Evolutionary conservation across 1,139 yeast species (phyloP).

Genomic region (Blastobotrys ciferrii): DNA sequence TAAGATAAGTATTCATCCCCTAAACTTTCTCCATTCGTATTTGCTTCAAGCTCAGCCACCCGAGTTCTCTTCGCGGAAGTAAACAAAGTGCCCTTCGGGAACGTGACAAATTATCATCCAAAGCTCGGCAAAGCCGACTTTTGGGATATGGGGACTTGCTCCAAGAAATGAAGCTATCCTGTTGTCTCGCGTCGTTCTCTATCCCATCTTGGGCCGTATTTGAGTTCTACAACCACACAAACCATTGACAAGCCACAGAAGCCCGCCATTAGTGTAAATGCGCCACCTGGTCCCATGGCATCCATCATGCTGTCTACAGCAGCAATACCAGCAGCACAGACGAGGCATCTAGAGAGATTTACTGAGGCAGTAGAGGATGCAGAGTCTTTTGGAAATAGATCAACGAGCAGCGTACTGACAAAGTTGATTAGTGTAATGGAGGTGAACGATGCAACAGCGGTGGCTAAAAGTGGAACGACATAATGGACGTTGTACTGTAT

Average conservation of each 20-base stretch:
- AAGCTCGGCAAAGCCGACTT: too few species aligned
- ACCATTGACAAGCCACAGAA: conserved; percentile 31
- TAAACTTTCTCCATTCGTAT: too few species aligned
- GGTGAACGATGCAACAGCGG: conserved; percentile 49
- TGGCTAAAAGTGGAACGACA: conserved; percentile 55
- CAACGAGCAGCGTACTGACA: conserved; percentile 57
- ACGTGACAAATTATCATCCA: too few species aligned
- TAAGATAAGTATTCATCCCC: too few species aligned
- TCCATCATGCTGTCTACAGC: conserved; percentile 56
- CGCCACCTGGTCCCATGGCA: conserved; percentile 58
- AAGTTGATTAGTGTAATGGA: conserved; percentile 52
- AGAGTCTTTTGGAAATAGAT: conserved; percentile 55
- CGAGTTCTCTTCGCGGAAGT: too few species aligned
- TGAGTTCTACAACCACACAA: conserved; percentile 20
- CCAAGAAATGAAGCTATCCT: neutral
- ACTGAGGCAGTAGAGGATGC: conserved; percentile 62
- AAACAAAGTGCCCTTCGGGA: too few species aligned
- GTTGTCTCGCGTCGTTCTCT: neutral
- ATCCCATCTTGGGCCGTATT: conserved; percentile 8
- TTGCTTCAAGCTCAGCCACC: too few species aligned
- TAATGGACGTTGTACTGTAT: conserved; percentile 48
- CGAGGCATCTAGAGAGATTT: conserved; percentile 58
- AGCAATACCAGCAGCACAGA: conserved; percentile 63
- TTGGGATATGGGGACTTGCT: too few species aligned
- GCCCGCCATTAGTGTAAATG: conserved; percentile 56